Evolutionary conservation across 106 monocot genomes (phyloP).

Genomic region (Cymbidium sinense): DNA sequence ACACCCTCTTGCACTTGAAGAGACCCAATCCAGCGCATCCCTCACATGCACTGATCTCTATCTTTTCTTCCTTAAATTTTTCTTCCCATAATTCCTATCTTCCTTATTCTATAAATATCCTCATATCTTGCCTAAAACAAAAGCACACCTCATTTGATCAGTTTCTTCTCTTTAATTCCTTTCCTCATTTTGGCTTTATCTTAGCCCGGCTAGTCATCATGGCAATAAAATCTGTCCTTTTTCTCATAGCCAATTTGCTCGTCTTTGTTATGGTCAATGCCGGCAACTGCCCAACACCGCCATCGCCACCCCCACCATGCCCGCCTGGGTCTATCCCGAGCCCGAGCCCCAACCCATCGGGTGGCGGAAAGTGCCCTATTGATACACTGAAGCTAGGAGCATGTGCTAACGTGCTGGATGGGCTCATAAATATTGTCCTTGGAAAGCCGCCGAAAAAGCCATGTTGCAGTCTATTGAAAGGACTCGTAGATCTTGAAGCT

Average conservation of each 20-base stretch:
- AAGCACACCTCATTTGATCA: neutral
- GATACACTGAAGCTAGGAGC: conserved; percentile 14
- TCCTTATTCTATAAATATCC: neutral
- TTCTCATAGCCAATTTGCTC: neutral
- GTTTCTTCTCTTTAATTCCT: no score
- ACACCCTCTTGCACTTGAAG: neutral
- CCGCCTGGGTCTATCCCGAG: neutral
- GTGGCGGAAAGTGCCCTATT: neutral
- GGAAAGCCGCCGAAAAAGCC: conserved; percentile 15
- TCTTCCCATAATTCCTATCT: neutral
- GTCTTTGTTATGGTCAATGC: neutral
- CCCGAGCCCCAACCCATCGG: neutral
- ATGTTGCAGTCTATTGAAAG: conserved; percentile 16
- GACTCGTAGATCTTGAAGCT: conserved; percentile 18
- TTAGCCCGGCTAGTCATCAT: neutral
- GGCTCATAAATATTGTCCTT: conserved; percentile 11
- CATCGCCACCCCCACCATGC: neutral
- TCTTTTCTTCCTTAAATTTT: neutral
- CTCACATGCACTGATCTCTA: neutral
- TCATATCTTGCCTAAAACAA: neutral
- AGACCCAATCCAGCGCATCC: neutral
- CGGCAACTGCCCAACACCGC: neutral
- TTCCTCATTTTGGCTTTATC: neutral
- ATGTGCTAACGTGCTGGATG: conserved; percentile 14
- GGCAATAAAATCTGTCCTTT: neutral